A percentile compares a stretch with the other conserved stretches of the same genome.
These are phyloP conservation scores for Xylaria venustula DNA, from an alignment of 495 filamentous ascomycete species.

Conservation along the genomic window DNA sequence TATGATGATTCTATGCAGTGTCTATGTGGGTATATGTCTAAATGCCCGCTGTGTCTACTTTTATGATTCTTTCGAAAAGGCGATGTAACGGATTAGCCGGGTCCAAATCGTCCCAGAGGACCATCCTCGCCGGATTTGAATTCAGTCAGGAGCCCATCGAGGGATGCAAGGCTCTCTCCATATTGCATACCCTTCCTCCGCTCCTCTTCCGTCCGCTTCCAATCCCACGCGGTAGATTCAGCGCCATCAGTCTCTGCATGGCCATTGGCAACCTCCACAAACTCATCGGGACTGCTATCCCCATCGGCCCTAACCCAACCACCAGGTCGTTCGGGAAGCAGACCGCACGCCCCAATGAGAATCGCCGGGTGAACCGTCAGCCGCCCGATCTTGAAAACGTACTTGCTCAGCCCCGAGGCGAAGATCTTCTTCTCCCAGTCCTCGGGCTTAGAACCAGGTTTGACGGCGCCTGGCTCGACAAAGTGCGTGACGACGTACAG, in stretches of 20 bases:
- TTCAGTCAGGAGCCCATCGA: slow-evolving; percentile 47
- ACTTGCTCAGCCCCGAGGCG: slow-evolving; percentile 54
- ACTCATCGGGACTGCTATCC: slow-evolving; percentile 26
- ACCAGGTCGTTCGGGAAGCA: slow-evolving; percentile 61
- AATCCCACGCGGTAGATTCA: slow-evolving; percentile 44
- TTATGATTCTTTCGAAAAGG: background rate
- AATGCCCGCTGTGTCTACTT: background rate
- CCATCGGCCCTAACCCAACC: slow-evolving; percentile 47
- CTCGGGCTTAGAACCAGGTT: slow-evolving; percentile 37
- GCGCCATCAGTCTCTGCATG: slow-evolving; percentile 26
- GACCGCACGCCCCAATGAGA: slow-evolving; percentile 62
- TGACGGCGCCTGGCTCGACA: slow-evolving; percentile 52
- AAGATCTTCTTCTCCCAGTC: slow-evolving; percentile 44
- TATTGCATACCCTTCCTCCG: slow-evolving; percentile 47
- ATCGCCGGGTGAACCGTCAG: slow-evolving; percentile 82
- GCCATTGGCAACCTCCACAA: slow-evolving; percentile 8
- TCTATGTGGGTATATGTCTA: slow-evolving; percentile 4
- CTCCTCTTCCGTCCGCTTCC: slow-evolving; percentile 45
- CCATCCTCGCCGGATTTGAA: slow-evolving; percentile 50
- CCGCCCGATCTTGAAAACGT: slow-evolving; percentile 69
- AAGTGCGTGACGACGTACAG: slow-evolving; percentile 49
- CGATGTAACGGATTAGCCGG: slow-evolving; percentile 32
- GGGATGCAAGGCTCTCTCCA: slow-evolving; percentile 48
- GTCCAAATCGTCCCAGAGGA: slow-evolving; percentile 46
- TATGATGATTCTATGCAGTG: background rate